Percentiles rank a stretch among this genome's conserved stretches.
phyloP scores from a whole-genome alignment of 2,329 filamentous ascomycete genomes.

The Cladosporium sp. region DNA sequence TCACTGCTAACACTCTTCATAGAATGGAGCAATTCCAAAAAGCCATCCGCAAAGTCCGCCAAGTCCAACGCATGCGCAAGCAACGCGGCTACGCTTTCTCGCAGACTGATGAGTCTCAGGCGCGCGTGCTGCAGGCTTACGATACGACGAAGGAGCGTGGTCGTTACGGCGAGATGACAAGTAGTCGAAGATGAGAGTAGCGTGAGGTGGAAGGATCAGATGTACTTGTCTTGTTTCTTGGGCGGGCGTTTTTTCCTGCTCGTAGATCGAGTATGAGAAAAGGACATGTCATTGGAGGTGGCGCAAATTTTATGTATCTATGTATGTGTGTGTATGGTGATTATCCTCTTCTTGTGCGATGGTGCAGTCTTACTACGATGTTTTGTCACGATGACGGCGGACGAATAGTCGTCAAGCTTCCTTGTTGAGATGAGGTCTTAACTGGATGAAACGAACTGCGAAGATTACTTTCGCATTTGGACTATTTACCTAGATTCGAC shows the following conservation, averaged over 20 bases:
- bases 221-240: background rate
- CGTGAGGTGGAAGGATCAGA: background rate
- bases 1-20: constrained; percentile 16
- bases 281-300: background rate
- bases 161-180: constrained; percentile 91
- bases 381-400: too few relatives aligned
- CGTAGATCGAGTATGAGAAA: background rate
- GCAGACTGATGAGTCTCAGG: constrained; percentile 94
- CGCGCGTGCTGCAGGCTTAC: constrained; percentile 91
- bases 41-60: constrained; percentile 94
- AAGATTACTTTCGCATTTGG: too few relatives aligned
- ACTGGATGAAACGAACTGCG: too few relatives aligned
- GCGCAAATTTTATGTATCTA: constrained; percentile 1
- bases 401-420: too few relatives aligned
- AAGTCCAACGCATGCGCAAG: constrained; percentile 98
- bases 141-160: constrained; percentile 92
- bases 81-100: constrained; percentile 98
- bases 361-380: background rate
- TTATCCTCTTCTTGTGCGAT: background rate
- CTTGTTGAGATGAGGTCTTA: too few relatives aligned
- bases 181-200: constrained; percentile 28
- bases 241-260: background rate
- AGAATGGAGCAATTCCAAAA: constrained; percentile 99
- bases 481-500: too few relatives aligned
- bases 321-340: constrained; percentile 7